These are phyloP conservation scores for Lachnellula willkommii DNA, from an alignment of 2,329 filamentous ascomycete species.

Conservation along the genomic window DNA sequence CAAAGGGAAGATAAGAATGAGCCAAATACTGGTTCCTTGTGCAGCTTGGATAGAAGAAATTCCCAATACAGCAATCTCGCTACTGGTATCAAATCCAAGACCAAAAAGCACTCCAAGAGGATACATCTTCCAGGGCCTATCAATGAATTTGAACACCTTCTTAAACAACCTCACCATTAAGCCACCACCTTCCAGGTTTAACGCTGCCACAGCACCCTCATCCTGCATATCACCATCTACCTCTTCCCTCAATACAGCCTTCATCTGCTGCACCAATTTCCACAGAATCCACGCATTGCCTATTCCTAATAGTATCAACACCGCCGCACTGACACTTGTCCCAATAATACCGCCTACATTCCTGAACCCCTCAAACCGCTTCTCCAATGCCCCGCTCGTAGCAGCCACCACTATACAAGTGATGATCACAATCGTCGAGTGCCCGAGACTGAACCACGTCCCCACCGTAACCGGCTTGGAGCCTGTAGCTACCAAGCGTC, in stretches of 20 bases:
- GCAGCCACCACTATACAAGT: constrained; percentile 91
- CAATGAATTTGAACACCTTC: constrained; percentile 68
- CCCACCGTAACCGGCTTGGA: constrained; percentile 87
- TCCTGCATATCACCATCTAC: constrained; percentile 22
- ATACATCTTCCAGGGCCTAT: constrained; percentile 92
- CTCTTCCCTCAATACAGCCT: constrained; percentile 48
- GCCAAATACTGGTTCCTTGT: constrained; percentile 83
- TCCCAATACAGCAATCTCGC: constrained; percentile 85
- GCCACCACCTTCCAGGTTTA: constrained; percentile 71
- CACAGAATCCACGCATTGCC: constrained; percentile 85
- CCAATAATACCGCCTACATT: constrained; percentile 83
- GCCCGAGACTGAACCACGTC: constrained; percentile 89
- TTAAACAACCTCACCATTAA: constrained; percentile 68
- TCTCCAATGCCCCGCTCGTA: constrained; percentile 75
- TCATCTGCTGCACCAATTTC: constrained; percentile 66
- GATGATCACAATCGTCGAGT: constrained; percentile 86
- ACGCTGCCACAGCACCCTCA: constrained; percentile 33
- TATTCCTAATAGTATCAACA: constrained; percentile 74
- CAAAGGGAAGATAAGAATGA: constrained; percentile 86
- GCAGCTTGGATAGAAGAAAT: constrained; percentile 85
- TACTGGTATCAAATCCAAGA: constrained; percentile 90
- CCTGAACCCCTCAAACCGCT: constrained; percentile 74
- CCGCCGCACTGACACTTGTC: constrained; percentile 76
- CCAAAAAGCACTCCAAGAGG: constrained; percentile 84
- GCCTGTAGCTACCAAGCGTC: constrained; percentile 77